phyloP scores from a whole-genome alignment of 345 rosid species.

The Eucalyptus cloeziana region DNA sequence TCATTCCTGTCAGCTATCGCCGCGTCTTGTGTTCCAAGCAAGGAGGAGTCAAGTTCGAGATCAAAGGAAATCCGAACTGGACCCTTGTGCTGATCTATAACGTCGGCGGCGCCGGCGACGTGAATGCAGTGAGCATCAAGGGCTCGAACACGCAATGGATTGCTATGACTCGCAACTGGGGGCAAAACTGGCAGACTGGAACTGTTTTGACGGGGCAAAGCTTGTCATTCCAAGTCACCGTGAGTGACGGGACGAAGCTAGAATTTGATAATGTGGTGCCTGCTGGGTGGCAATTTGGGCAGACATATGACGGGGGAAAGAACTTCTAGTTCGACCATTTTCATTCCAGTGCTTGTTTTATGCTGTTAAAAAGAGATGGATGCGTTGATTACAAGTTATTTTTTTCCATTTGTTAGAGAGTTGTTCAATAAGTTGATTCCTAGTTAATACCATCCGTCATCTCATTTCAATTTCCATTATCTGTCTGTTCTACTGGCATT shows the following conservation, averaged over 20 bases:
- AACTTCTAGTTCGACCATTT: neutral
- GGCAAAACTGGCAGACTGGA: neutral
- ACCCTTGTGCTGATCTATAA: neutral
- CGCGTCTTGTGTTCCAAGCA: neutral
- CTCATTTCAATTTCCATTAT: neutral
- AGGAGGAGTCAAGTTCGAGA: constrained; percentile 1
- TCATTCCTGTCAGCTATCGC: neutral
- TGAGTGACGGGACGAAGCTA: neutral
- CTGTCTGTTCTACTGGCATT: neutral
- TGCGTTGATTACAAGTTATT: neutral
- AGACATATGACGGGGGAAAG: neutral
- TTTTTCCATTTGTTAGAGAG: neutral
- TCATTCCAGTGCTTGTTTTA: neutral
- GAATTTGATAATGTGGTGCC: neutral
- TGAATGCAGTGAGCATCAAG: neutral
- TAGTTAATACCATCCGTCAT: neutral
- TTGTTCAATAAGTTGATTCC: neutral
- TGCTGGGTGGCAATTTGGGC: neutral
- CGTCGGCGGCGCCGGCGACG: neutral
- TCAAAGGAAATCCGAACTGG: neutral
- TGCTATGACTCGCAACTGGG: neutral
- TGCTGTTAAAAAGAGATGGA: neutral
- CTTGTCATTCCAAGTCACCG: neutral
- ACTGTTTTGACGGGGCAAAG: neutral
- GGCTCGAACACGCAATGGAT: neutral